phyloP scores from a whole-genome alignment of 768 basidiomycete genomes.

The Melanogaster broomeanus region DNA sequence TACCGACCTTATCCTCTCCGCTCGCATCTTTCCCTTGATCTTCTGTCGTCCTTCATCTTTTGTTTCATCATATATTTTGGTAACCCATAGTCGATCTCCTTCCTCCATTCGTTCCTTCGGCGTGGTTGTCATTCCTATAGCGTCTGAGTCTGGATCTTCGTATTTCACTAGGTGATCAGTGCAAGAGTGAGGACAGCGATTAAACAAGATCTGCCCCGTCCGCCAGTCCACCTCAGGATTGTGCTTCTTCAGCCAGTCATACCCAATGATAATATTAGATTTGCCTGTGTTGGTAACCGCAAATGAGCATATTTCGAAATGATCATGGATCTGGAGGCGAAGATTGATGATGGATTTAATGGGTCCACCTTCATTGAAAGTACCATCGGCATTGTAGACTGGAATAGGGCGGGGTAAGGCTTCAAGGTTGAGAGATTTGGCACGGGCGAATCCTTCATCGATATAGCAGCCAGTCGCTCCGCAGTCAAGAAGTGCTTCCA shows the following conservation, averaged over 20 bases:
- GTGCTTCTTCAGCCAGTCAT: constrained; percentile 25
- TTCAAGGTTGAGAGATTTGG: neutral
- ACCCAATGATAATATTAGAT: neutral
- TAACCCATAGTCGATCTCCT: no score
- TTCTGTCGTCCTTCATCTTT: no score
- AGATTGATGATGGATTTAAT: constrained; percentile 6
- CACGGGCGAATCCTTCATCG: constrained; percentile 1
- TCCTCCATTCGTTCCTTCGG: no score
- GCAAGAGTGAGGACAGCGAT: no score
- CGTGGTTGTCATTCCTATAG: no score
- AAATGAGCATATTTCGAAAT: neutral
- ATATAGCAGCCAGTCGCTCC: constrained; percentile 16
- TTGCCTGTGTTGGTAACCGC: neutral
- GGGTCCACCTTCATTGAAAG: constrained; percentile 2
- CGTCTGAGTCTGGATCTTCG: no score
- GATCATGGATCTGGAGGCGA: neutral
- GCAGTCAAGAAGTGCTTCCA: neutral
- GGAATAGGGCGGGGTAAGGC: constrained; percentile 10
- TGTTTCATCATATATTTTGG: no score
- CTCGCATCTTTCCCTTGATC: no score
- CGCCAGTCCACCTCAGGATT: constrained; percentile 12
- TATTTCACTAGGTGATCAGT: no score
- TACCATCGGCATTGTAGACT: constrained; percentile 18
- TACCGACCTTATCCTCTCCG: no score
- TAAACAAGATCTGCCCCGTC: neutral